These are phyloP conservation scores for Collariella sp. DNA, from an alignment of 495 filamentous ascomycete genomes.

Conservation along the genomic window DNA sequence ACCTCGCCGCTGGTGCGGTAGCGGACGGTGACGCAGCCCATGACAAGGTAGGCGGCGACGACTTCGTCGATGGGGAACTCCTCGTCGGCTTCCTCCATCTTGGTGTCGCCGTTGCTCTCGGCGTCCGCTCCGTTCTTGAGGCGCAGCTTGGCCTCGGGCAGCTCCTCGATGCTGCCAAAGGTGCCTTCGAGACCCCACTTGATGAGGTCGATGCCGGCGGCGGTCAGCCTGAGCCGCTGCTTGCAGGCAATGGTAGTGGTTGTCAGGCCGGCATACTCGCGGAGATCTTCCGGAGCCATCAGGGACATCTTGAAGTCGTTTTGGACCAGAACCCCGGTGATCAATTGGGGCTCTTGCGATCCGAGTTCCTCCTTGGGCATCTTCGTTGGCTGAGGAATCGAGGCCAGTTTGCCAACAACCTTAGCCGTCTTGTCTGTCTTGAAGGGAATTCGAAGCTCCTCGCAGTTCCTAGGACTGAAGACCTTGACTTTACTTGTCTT, in stretches of 20 bases:
- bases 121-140: slow-evolving; percentile 28
- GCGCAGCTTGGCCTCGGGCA: slow-evolving; percentile 36
- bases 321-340: slow-evolving; percentile 87
- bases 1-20: slow-evolving; percentile 65
- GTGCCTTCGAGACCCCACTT: slow-evolving; percentile 91
- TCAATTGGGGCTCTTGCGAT: slow-evolving; percentile 39
- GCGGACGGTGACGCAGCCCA: slow-evolving; percentile 79
- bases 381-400: slow-evolving; percentile 55
- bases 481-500: slow-evolving; percentile 79
- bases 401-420: slow-evolving; percentile 88
- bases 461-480: slow-evolving; percentile 86
- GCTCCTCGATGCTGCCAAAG: slow-evolving; percentile 75
- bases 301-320: slow-evolving; percentile 93
- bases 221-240: slow-evolving; percentile 74
- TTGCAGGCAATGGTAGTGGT: slow-evolving; percentile 89
- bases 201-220: slow-evolving; percentile 83
- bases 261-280: slow-evolving; percentile 89
- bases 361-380: slow-evolving; percentile 14
- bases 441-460: slow-evolving; percentile 92
- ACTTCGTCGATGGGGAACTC: slow-evolving; percentile 37
- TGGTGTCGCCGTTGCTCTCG: slow-evolving; percentile 45
- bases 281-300: slow-evolving; percentile 92
- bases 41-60: slow-evolving; percentile 63
- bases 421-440: slow-evolving; percentile 92
- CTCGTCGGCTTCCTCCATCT: slow-evolving; percentile 47